Percentiles rank a stretch among this genome's conserved stretches.
Conservation (phyloP, 345 rosid genomes). For the Ricinus communis region DNA sequence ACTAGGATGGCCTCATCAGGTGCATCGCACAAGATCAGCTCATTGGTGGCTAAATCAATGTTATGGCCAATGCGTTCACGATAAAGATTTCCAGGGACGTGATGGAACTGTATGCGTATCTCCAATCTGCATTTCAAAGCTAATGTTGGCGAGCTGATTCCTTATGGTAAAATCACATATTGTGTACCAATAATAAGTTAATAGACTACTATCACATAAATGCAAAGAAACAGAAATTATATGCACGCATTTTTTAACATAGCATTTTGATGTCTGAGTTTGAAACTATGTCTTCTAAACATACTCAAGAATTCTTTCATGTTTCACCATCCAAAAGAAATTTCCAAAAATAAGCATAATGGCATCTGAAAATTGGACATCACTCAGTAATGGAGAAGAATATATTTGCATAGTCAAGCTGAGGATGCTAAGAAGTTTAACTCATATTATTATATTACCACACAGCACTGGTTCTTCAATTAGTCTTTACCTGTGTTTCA, state of each 20-base stretch:
- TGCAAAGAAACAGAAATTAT: background rate
- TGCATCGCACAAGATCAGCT: slow-evolving; percentile 57
- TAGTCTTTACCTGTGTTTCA: slow-evolving; percentile 57
- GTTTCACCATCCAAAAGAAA: background rate
- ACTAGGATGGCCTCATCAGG: slow-evolving; percentile 78
- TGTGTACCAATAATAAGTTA: background rate
- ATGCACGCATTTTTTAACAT: background rate
- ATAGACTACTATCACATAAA: background rate
- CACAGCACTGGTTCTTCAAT: background rate
- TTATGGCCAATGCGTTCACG: slow-evolving; percentile 52
- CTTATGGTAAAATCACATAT: background rate
- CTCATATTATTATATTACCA: background rate
- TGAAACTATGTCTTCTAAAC: background rate
- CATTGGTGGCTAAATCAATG: slow-evolving; percentile 54
- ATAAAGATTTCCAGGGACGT: slow-evolving; percentile 69
- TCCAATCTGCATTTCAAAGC: slow-evolving; percentile 51
- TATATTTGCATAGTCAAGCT: background rate
- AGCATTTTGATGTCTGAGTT: background rate
- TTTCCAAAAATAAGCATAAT: background rate
- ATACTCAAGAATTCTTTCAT: background rate
- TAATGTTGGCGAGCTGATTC: slow-evolving; percentile 14
- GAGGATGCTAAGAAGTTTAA: background rate
- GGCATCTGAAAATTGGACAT: background rate
- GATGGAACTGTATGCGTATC: slow-evolving; percentile 64
- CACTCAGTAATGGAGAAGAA: background rate